These are phyloP conservation scores for Auricularia auricula-judae DNA, from an alignment of 768 basidiomycete species.

Conservation along the genomic window DNA sequence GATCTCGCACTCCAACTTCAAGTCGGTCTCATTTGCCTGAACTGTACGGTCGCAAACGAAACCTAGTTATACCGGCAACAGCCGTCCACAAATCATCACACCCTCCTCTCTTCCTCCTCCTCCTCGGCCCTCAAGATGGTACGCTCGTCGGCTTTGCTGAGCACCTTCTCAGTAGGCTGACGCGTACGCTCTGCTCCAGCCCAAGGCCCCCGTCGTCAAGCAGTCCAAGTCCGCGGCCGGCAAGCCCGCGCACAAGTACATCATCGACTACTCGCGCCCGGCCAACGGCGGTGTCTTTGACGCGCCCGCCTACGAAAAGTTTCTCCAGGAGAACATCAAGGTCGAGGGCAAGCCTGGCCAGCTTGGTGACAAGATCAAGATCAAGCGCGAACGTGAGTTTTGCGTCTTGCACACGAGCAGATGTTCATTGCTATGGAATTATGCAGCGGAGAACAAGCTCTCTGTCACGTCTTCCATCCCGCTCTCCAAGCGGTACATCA, in stretches of 20 bases:
- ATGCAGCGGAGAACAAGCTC: constrained; percentile 65
- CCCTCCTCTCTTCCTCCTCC: constrained; percentile 10
- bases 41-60: not conserved
- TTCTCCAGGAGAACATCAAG: constrained; percentile 88
- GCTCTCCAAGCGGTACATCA: constrained; percentile 95
- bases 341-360: constrained; percentile 87
- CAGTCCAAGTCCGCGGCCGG: constrained; percentile 41
- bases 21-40: too few species aligned
- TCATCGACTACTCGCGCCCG: constrained; percentile 79
- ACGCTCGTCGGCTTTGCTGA: constrained; percentile 79
- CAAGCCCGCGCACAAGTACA: constrained; percentile 59
- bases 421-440: not conserved
- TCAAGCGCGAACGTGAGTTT: constrained; percentile 71
- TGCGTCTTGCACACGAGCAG: not conserved
- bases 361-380: constrained; percentile 81
- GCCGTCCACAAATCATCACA: constrained; percentile 15
- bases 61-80: constrained; percentile 2
- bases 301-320: constrained; percentile 68
- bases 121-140: constrained; percentile 45
- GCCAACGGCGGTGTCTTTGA: constrained; percentile 48
- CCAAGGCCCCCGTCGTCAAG: constrained; percentile 21
- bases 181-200: constrained; percentile 22
- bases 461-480: constrained; percentile 77
- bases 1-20: too few species aligned
- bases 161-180: constrained; percentile 89